Percentiles rank a stretch among this genome's conserved stretches.
These are phyloP conservation scores for Fragaria nilgerrensis DNA, from an alignment of 306 rosid genomes.

Conservation along the genomic window DNA sequence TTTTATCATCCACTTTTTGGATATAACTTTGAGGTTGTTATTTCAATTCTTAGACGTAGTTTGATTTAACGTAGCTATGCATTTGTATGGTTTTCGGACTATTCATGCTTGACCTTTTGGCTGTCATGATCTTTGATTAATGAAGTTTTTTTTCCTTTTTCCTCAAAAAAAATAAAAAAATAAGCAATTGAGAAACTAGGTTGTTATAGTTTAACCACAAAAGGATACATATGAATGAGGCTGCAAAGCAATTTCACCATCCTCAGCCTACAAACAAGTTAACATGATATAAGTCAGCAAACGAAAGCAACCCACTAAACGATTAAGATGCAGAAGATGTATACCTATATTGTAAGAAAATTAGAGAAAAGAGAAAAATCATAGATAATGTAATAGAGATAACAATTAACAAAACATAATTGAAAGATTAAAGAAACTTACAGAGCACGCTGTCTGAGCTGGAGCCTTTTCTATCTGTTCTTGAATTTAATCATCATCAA, in stretches of 20 bases:
- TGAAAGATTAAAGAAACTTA: conserved; percentile 36
- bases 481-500: conserved; percentile 88
- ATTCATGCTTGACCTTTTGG: no score
- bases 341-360: no score
- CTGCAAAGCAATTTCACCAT: conserved; percentile 52
- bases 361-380: no score
- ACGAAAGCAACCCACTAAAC: not conserved
- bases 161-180: not conserved
- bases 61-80: no score
- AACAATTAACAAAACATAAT: conserved; percentile 15
- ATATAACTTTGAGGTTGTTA: no score
- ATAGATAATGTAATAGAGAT: not conserved
- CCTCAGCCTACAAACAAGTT: conserved; percentile 49
- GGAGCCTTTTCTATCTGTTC: conserved; percentile 71
- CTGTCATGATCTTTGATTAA: no score
- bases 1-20: no score
- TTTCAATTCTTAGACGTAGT: no score
- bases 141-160: no score
- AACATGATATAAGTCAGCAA: conserved; percentile 17
- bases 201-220: not conserved
- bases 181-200: not conserved
- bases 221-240: conserved; percentile 64
- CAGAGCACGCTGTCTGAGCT: conserved; percentile 58
- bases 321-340: conserved; percentile 1
- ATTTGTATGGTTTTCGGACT: no score